These are phyloP conservation scores for Xylaria palmicola DNA, from an alignment of 495 filamentous ascomycete species.

Conservation along the genomic window DNA sequence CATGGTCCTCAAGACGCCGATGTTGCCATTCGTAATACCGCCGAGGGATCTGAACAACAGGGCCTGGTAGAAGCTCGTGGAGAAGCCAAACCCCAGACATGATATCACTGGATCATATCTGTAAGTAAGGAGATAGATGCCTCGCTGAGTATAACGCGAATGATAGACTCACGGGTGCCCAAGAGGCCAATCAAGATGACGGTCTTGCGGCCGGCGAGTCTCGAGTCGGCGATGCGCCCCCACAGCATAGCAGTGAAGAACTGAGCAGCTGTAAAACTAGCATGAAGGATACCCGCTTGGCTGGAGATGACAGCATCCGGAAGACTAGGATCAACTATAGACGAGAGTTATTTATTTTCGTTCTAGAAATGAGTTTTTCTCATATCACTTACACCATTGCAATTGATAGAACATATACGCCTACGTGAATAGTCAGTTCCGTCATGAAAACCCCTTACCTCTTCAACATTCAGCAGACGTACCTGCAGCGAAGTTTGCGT, in stretches of 20 bases:
- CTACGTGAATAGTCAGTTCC: conserved; percentile 23
- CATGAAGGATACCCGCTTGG: conserved; percentile 77
- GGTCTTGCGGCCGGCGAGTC: conserved; percentile 68
- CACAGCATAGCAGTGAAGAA: conserved; percentile 83
- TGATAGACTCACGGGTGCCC: conserved; percentile 54
- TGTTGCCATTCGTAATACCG: conserved; percentile 78
- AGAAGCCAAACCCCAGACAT: conserved; percentile 78
- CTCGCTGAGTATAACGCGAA: background rate
- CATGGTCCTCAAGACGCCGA: conserved; percentile 80
- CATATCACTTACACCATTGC: conserved; percentile 49
- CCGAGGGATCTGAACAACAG: conserved; percentile 71
- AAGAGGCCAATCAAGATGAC: conserved; percentile 73
- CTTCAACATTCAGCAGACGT: too few species aligned
- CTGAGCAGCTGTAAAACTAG: conserved; percentile 78
- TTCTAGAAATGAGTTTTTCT: background rate
- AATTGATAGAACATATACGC: conserved; percentile 81
- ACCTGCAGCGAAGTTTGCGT: conserved; percentile 73
- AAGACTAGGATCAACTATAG: conserved; percentile 52
- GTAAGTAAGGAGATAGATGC: background rate
- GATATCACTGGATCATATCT: conserved; percentile 50
- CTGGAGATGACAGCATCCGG: conserved; percentile 68
- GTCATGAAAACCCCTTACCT: too few species aligned
- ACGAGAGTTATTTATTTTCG: background rate
- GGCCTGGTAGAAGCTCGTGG: conserved; percentile 67
- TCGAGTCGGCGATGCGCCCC: conserved; percentile 73